Base-by-base conservation (phyloP, 495 filamentous ascomycete genomes). In the Trichoderma asperelloides region DNA sequence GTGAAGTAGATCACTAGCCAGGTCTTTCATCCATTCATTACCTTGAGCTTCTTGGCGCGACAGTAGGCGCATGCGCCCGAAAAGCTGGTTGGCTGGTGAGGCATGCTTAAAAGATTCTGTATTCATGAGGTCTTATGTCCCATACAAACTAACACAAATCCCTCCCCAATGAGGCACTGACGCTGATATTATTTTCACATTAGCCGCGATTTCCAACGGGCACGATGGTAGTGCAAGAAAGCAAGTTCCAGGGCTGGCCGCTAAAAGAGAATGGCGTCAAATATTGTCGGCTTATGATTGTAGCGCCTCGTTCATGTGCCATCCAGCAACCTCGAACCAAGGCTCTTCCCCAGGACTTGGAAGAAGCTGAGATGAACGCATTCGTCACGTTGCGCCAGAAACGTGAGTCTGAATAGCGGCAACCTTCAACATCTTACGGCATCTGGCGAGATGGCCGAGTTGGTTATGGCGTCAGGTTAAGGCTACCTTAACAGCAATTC, bases 391-490 rank as follows among this genome's bases (percentile, higher is more conserved):
- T 60, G 55, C n/a, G 55, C 55, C 55, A 60, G 55, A 27, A 60
- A 60, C 21, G 23, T 60, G 9, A 28, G 8, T 60, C 55, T 16
- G 16, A 60, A 60, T 25, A 60, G n/a, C 55, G 16, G 23, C 8
- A 13, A 11, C 0, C 0, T 30, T 25, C 25, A 30, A 4, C 55
- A 60, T 28, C 15, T 28, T 2, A 60, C 9, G 23, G 49, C 49
- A 55, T 25, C 12, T 55, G 49, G 55, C 55, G 55, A 60, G 55
- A 60, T 60, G 55, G 55, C 55, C 55, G 55, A 60, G 55, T 60
- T 60, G 55, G 55, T 60, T 60, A 60, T 60, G 55, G 55, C 55
- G 55, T 60, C 55, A 60, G 55, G 55, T 60, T 60, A 60, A 60
- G 55, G 55, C 55, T 60, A 60, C 55, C 55, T 60, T 60, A 60